phyloP scores from a whole-genome alignment of 1,139 yeast genomes.

The Taphrina communis region DNA sequence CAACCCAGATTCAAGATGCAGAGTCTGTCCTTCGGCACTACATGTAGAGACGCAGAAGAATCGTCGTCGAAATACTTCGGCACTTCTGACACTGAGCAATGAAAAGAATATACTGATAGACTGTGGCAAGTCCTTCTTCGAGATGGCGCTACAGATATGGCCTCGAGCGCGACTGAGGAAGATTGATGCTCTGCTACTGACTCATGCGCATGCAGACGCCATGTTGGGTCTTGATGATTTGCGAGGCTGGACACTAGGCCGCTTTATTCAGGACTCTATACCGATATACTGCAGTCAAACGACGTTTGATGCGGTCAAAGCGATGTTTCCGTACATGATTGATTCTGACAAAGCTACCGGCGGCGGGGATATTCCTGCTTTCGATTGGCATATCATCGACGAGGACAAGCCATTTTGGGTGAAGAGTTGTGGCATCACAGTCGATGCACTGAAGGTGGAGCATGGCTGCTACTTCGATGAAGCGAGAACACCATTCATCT shows the following conservation, averaged over 20 bases:
- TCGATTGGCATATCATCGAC: constrained; percentile 41
- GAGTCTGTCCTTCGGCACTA: constrained; percentile 42
- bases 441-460: constrained; percentile 43
- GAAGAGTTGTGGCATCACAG: constrained; percentile 35
- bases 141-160: constrained; percentile 41
- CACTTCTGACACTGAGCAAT: constrained; percentile 26
- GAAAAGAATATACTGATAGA: constrained; percentile 42
- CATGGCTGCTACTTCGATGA: constrained; percentile 43
- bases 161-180: constrained; percentile 40
- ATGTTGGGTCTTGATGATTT: constrained; percentile 43
- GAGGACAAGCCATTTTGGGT: constrained; percentile 40
- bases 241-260: constrained; percentile 43
- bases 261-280: constrained; percentile 39
- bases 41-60: constrained; percentile 41
- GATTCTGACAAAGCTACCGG: constrained; percentile 42
- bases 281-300: constrained; percentile 37
- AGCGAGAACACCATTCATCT: constrained; percentile 39
- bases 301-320: constrained; percentile 39
- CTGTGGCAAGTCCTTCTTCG: constrained; percentile 44
- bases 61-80: constrained; percentile 42
- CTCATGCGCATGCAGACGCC: constrained; percentile 43
- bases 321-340: constrained; percentile 43
- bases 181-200: constrained; percentile 43
- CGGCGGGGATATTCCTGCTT: constrained; percentile 44
- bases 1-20: constrained; percentile 39